Conservation (phyloP, 805 yeast genomes). For the Ogataea polymorpha region DNA sequence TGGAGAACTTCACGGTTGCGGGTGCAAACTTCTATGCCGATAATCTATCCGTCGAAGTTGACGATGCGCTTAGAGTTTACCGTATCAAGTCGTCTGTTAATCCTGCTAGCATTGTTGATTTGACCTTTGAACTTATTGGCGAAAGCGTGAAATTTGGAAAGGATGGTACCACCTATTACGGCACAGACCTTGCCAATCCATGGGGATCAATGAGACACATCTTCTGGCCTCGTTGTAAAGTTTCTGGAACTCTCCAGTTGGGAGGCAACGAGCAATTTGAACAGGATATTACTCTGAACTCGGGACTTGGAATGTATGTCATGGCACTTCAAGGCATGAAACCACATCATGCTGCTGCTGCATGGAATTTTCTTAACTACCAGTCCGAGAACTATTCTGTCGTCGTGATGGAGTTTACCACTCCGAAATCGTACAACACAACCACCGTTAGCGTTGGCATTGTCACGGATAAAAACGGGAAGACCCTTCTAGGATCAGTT, state of each 20-base stretch:
- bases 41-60: conserved; percentile 59
- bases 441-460: conserved; percentile 81
- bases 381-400: conserved; percentile 74
- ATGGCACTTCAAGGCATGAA: conserved; percentile 99
- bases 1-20: conserved; percentile 66
- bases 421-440: conserved; percentile 85
- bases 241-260: conserved; percentile 60
- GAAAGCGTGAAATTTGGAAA: conserved; percentile 88
- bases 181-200: conserved; percentile 77
- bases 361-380: conserved; percentile 93
- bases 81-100: conserved; percentile 62
- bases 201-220: conserved; percentile 98
- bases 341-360: conserved; percentile 97
- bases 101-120: conserved; percentile 67
- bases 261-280: conserved; percentile 26
- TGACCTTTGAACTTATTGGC: conserved; percentile 56
- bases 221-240: conserved; percentile 91
- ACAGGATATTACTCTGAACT: conserved; percentile 25
- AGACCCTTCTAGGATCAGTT: conserved; percentile 58
- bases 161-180: conserved; percentile 83
- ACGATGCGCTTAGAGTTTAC: conserved; percentile 46
- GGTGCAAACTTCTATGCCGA: conserved; percentile 83
- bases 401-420: conserved; percentile 90
- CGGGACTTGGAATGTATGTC: conserved; percentile 73
- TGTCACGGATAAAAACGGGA: conserved; percentile 59